Evolutionary conservation across 306 rosid species (phyloP).

Genomic region (Gastrolobium villosum): DNA sequence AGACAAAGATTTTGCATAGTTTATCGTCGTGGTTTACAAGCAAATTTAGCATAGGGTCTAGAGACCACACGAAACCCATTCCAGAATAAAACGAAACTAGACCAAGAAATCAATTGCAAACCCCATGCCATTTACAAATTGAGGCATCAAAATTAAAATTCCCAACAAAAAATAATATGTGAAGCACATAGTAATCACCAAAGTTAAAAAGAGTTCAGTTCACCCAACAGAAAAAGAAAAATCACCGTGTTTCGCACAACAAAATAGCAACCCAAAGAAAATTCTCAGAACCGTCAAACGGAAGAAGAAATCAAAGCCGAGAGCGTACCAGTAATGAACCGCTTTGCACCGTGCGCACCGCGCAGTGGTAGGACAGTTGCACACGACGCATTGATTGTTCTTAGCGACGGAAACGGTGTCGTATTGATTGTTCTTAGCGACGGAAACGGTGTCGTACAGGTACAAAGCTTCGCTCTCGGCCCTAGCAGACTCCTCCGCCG

Average conservation of each 20-base stretch:
- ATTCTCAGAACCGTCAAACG: neutral
- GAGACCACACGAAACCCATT: slow-evolving; percentile 3
- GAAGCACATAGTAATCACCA: neutral
- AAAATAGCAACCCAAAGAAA: neutral
- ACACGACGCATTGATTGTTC: slow-evolving; percentile 69
- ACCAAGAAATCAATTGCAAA: slow-evolving; percentile 23
- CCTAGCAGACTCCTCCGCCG: slow-evolving; percentile 77
- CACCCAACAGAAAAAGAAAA: neutral
- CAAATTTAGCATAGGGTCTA: slow-evolving; percentile 1
- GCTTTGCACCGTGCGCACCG: slow-evolving; percentile 84
- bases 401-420: slow-evolving; percentile 43
- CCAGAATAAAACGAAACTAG: neutral
- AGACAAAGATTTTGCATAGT: neutral
- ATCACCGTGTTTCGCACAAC: neutral
- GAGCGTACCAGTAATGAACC: slow-evolving; percentile 79
- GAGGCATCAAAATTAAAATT: neutral
- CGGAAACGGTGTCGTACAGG: slow-evolving; percentile 35
- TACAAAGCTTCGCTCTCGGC: slow-evolving; percentile 75
- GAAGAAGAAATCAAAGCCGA: neutral
- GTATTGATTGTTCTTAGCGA: slow-evolving; percentile 55
- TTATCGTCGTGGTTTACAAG: slow-evolving; percentile 12
- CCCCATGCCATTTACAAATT: neutral
- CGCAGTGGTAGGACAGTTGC: slow-evolving; percentile 76
- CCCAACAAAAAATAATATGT: neutral
- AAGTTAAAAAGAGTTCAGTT: neutral